These are phyloP conservation scores for Lobosporangium transversale DNA, from an alignment of 192 early-diverging fungal species.

Conservation along the genomic window DNA sequence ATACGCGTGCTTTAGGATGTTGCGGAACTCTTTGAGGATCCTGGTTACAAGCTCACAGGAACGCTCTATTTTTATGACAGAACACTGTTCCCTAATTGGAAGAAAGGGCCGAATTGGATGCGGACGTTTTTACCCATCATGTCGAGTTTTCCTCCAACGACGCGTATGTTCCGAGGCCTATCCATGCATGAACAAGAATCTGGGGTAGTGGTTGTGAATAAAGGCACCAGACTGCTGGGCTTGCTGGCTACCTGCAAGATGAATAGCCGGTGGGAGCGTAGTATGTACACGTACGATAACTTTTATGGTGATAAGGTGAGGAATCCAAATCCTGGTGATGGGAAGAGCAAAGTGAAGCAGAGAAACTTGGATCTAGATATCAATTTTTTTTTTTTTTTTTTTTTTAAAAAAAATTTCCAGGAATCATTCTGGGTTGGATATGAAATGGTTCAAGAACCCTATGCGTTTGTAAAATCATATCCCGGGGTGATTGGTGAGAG, in stretches of 20 bases:
- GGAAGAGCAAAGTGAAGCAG: too few species aligned
- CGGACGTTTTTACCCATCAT: conserved; percentile 54
- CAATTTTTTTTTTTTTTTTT: too few species aligned
- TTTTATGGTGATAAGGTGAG: conserved; percentile 55
- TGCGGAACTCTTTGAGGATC: conserved; percentile 56
- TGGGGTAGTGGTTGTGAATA: conserved; percentile 66
- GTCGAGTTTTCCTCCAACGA: conserved; percentile 34
- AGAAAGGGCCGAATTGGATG: conserved; percentile 54
- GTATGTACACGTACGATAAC: conserved; percentile 52
- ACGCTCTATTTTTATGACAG: conserved; percentile 68
- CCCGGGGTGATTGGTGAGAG: conserved; percentile 62
- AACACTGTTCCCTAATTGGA: conserved; percentile 52
- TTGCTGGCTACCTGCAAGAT: conserved; percentile 62
- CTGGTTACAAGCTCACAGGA: conserved; percentile 53
- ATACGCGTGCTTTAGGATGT: conserved; percentile 44
- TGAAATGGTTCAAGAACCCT: conserved; percentile 66
- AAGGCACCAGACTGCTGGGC: conserved; percentile 52
- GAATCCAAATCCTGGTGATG: neutral
- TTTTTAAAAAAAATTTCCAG: conserved; percentile 14
- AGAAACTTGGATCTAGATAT: too few species aligned
- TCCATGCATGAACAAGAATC: conserved; percentile 68
- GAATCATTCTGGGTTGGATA: conserved; percentile 74
- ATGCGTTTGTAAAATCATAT: conserved; percentile 54
- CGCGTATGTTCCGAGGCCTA: conserved; percentile 45
- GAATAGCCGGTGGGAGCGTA: conserved; percentile 56